Base-by-base conservation (phyloP, 116 monocot species). In the Cymodocea nodosa region DNA sequence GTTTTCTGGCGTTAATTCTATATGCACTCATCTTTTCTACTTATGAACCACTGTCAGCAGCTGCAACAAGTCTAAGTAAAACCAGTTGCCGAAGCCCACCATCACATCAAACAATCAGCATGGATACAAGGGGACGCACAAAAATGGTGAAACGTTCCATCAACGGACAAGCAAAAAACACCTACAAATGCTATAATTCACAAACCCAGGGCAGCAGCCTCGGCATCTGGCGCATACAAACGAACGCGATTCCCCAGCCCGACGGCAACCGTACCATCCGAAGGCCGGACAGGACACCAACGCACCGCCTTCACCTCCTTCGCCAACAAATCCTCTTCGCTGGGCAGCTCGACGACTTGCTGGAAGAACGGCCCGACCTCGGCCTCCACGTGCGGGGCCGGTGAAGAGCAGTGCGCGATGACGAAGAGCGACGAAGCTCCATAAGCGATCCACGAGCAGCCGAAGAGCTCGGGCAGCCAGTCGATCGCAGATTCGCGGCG, bases 401-500 rank as follows among this genome's bases (percentile, higher is more conserved):
- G 87, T 9, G 87, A 90, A 53, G 87, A 83, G 73, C 85, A 79
- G 73, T 90, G 88, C 25, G 85, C 76, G 60, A 97, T 74, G 11
- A 84, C 85, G 40, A 91, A 74, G 63, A 97, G 77, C 34, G 83
- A 85, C 7, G 77, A 73, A 17, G 97, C 87, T 30, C 82, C 91
- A 58, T 82, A 88, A 15, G 97, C 91, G 62, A 97, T 77, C 91
- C 91, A 97, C 7, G 97, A 77, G 74, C 78, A 64, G 30, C 97
- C 97, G 20, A 71, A 83, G 75, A 91, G 85, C 58, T 86, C 91
- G 16, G 68, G 74, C 12, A 97, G 77, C 74, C 81, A 97, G 72
- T 87, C 87, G 71, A 88, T 52, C 19, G 97, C 77, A 25, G 88
- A 83, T 13, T 35, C 52, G 51, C 77, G 71, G 68, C 70, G 80